Conservation (phyloP, 169 alveolate genomes). For the Cryptosporidium meleagridis region DNA sequence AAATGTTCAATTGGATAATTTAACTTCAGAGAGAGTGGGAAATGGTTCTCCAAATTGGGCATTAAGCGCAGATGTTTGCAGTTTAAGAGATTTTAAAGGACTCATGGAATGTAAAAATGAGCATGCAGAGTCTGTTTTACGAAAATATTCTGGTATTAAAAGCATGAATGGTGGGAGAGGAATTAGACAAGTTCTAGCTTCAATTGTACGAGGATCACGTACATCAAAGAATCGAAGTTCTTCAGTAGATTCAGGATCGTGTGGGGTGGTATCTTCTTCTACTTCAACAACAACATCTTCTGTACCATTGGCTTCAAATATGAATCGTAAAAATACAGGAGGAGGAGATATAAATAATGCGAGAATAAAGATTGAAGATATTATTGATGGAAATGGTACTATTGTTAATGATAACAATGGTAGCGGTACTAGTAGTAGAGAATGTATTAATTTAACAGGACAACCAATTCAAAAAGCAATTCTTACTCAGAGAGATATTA, state of each 20-base stretch:
- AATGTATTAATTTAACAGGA: conserved; percentile 8
- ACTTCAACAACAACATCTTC: background rate
- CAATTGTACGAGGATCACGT: conserved; percentile 46
- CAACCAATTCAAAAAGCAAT: conserved; percentile 47
- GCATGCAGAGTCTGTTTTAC: conserved; percentile 15
- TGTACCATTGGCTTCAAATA: background rate
- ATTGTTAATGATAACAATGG: no score
- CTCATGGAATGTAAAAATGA: conserved; percentile 3
- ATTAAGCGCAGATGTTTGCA: conserved; percentile 13
- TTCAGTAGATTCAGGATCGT: conserved; percentile 1
- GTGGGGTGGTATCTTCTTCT: background rate
- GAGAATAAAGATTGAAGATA: background rate
- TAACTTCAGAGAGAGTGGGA: background rate
- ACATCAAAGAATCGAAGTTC: conserved; percentile 47
- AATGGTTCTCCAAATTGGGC: background rate
- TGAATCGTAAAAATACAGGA: background rate
- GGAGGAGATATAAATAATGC: background rate
- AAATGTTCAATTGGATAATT: background rate
- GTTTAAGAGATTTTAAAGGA: conserved; percentile 7
- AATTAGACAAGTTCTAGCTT: conserved; percentile 38
- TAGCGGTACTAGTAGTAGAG: background rate
- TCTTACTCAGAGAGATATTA: conserved; percentile 30
- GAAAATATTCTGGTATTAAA: conserved; percentile 26
- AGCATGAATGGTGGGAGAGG: background rate
- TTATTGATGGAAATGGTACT: background rate